Evolutionary conservation across 192 early-diverging fungal genomes (phyloP).

Genomic region (Umbelopsis isabellina): DNA sequence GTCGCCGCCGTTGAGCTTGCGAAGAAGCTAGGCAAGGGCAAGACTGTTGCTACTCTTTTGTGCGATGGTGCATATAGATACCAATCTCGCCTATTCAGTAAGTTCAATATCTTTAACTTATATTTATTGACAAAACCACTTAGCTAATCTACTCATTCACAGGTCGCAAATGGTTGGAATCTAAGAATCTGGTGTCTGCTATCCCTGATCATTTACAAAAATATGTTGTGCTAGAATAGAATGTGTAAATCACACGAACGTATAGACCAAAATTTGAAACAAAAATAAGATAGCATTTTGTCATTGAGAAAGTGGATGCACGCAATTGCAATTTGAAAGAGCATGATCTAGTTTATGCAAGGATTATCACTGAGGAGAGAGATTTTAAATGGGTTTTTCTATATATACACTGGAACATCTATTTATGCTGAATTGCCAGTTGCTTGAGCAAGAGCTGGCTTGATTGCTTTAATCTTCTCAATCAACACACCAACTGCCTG

Average conservation of each 20-base stretch:
- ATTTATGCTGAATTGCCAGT: slow-evolving; percentile 37
- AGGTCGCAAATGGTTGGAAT: slow-evolving; percentile 83
- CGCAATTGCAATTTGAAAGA: too few species aligned
- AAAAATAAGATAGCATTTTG: too few species aligned
- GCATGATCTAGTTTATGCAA: too few species aligned
- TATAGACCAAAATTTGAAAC: background rate
- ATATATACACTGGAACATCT: background rate
- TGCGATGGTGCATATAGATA: slow-evolving; percentile 91
- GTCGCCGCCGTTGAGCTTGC: slow-evolving; percentile 93
- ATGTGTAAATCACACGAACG: background rate
- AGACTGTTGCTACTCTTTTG: slow-evolving; percentile 84
- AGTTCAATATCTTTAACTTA: slow-evolving; percentile 28
- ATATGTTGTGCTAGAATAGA: slow-evolving; percentile 74
- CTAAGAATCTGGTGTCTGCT: slow-evolving; percentile 74
- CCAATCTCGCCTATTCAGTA: slow-evolving; percentile 80
- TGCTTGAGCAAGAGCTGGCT: slow-evolving; percentile 38
- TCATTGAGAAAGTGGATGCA: too few species aligned
- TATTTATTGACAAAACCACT: background rate
- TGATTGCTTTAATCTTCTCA: slow-evolving; percentile 69
- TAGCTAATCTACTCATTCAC: background rate
- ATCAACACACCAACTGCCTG: slow-evolving; percentile 80
- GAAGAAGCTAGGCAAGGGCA: slow-evolving; percentile 76
- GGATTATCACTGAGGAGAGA: background rate
- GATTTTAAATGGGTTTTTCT: background rate
- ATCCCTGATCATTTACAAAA: slow-evolving; percentile 87